A percentile compares a stretch with the other conserved stretches of the same genome.
Conservation (phyloP, 495 filamentous ascomycete species). For the Collariella sp. region DNA sequence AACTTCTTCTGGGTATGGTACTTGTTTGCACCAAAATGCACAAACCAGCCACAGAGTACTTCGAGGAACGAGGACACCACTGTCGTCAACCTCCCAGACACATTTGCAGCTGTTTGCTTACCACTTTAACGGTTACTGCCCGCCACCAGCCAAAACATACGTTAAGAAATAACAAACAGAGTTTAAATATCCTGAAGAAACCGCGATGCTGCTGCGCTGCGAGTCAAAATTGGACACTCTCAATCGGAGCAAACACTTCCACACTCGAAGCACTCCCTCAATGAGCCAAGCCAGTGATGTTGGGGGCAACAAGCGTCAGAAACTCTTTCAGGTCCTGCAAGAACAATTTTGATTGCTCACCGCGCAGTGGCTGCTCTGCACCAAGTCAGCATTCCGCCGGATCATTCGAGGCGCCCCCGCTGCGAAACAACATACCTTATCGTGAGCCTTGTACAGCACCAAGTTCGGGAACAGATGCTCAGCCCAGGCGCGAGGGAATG, state of each 20-base stretch:
- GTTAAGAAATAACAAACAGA: not conserved
- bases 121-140: not conserved
- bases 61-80: constrained; percentile 1
- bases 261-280: not conserved
- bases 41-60: no score
- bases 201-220: no score
- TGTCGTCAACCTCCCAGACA: not conserved
- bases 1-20: no score
- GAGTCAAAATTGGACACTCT: no score
- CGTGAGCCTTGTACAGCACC: constrained; percentile 24
- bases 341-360: constrained; percentile 46
- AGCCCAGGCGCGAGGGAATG: constrained; percentile 43
- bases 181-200: not conserved
- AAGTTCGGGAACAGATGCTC: constrained; percentile 31
- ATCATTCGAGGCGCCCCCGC: no score
- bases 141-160: not conserved
- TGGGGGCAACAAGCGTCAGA: constrained; percentile 7
- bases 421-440: constrained; percentile 35
- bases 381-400: not conserved
- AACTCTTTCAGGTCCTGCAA: constrained; percentile 52
- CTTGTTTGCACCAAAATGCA: no score
- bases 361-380: constrained; percentile 54
- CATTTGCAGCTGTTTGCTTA: not conserved
- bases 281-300: not conserved
- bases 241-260: no score